Percentiles rank a stretch among this genome's conserved stretches.
Evolutionary conservation across 2,329 filamentous ascomycete genomes (phyloP).

Genomic region (Sarocladium strictum): DNA sequence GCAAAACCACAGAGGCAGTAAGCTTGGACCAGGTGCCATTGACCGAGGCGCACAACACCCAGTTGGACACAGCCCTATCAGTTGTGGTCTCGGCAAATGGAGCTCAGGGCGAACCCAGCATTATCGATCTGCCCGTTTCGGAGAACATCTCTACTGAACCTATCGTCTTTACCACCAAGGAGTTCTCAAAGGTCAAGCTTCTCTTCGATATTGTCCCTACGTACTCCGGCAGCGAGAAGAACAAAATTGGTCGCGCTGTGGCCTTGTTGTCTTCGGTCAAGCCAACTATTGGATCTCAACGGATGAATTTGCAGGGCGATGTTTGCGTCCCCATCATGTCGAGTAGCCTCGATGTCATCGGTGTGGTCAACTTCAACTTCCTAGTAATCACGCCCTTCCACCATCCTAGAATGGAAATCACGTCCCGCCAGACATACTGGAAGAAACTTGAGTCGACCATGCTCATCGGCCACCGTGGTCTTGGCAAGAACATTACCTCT

Average conservation of each 20-base stretch:
- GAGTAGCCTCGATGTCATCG: constrained; percentile 81
- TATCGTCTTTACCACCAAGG: constrained; percentile 77
- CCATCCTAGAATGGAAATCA: constrained; percentile 90
- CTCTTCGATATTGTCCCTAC: constrained; percentile 94
- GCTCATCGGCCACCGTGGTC: constrained; percentile 65
- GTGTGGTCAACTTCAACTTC: constrained; percentile 95
- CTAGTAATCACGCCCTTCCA: constrained; percentile 89
- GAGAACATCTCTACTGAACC: constrained; percentile 93
- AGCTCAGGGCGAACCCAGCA: constrained; percentile 78
- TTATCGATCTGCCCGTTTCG: constrained; percentile 88
- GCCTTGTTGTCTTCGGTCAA: constrained; percentile 83
- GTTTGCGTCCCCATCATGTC: constrained; percentile 87
- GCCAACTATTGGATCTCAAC: constrained; percentile 72
- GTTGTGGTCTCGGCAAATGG: constrained; percentile 83
- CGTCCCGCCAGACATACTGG: constrained; percentile 91
- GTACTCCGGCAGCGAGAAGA: constrained; percentile 82
- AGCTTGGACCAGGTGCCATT: constrained; percentile 84
- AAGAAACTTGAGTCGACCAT: constrained; percentile 86
- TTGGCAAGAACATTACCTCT: constrained; percentile 84
- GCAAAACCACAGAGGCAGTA: constrained; percentile 74
- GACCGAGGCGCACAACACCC: constrained; percentile 81
- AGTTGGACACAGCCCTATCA: constrained; percentile 89
- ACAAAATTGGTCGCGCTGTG: constrained; percentile 83
- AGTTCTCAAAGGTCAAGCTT: constrained; percentile 76
- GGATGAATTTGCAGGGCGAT: constrained; percentile 90